Conservation (phyloP, 2,329 filamentous ascomycete genomes). For the Phoma sp. region DNA sequence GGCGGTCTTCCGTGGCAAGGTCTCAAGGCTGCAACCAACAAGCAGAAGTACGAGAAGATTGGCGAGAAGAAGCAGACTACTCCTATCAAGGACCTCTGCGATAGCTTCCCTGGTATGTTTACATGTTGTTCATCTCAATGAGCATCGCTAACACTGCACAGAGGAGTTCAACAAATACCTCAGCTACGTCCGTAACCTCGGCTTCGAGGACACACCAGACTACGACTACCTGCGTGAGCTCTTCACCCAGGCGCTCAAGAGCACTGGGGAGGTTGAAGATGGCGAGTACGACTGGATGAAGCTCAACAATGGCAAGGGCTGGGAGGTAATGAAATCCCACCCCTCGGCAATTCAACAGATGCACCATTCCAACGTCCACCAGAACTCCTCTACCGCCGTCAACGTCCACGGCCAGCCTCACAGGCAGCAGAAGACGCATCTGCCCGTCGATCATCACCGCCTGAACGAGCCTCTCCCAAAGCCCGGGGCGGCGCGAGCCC, state of each 20-base stretch:
- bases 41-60: slow-evolving; percentile 99
- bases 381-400: slow-evolving; percentile 79
- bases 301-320: slow-evolving; percentile 89
- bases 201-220: slow-evolving; percentile 97
- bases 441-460: slow-evolving; percentile 52
- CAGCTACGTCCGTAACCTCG: slow-evolving; percentile 94
- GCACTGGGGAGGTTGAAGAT: slow-evolving; percentile 91
- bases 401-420: slow-evolving; percentile 78
- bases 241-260: slow-evolving; percentile 95
- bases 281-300: slow-evolving; percentile 99
- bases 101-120: slow-evolving; percentile 78
- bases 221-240: slow-evolving; percentile 97
- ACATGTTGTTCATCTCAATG: not conserved
- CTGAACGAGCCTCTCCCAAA: slow-evolving; percentile 59
- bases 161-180: slow-evolving; percentile 98
- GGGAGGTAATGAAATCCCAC: slow-evolving; percentile 79
- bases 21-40: slow-evolving; percentile 72
- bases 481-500: slow-evolving; percentile 67
- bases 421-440: slow-evolving; percentile 62
- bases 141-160: slow-evolving; percentile 45
- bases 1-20: slow-evolving; percentile 72
- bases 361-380: slow-evolving; percentile 78
- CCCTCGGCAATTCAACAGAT: slow-evolving; percentile 71
- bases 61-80: slow-evolving; percentile 99
- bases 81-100: slow-evolving; percentile 93